Conservation (phyloP, 306 rosid genomes). For the Sphenostylis stenocarpa region DNA sequence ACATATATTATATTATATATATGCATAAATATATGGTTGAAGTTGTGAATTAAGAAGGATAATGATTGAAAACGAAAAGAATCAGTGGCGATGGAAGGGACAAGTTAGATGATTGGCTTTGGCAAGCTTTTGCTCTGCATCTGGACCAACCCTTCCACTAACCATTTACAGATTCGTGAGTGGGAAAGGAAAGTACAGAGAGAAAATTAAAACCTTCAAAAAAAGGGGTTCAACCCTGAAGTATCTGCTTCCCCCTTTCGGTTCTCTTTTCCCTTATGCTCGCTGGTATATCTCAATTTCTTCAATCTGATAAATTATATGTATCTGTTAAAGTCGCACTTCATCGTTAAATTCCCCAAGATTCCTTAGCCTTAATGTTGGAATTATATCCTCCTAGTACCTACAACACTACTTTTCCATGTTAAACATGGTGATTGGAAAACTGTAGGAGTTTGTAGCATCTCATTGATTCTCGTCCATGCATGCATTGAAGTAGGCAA, state of each 20-base stretch:
- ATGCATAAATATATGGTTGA: not conserved
- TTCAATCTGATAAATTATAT: not conserved
- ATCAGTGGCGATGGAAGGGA: constrained; percentile 16
- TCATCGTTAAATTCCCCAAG: constrained; percentile 1
- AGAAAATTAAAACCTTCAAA: not conserved
- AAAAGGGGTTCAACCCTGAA: not conserved
- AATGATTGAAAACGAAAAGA: constrained; percentile 14
- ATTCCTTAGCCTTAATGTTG: constrained; percentile 13
- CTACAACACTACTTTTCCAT: not conserved
- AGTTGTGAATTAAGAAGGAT: constrained; percentile 9
- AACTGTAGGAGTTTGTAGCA: not conserved
- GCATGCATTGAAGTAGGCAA: not conserved
- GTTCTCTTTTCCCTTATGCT: constrained; percentile 20
- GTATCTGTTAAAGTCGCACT: constrained; percentile 35
- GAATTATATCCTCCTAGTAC: not conserved
- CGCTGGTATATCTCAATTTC: not conserved
- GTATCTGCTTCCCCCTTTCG: constrained; percentile 23
- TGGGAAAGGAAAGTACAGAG: not conserved
- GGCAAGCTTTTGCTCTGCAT: constrained; percentile 17
- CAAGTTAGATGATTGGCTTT: constrained; percentile 12
- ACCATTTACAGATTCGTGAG: constrained; percentile 23
- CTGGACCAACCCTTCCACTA: constrained; percentile 39
- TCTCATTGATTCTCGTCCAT: constrained; percentile 15
- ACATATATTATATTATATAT: not conserved
- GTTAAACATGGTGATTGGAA: not conserved